Evolutionary conservation across 164 flowering plant genomes (phyloP).

Genomic region (Stephania cephalantha): DNA sequence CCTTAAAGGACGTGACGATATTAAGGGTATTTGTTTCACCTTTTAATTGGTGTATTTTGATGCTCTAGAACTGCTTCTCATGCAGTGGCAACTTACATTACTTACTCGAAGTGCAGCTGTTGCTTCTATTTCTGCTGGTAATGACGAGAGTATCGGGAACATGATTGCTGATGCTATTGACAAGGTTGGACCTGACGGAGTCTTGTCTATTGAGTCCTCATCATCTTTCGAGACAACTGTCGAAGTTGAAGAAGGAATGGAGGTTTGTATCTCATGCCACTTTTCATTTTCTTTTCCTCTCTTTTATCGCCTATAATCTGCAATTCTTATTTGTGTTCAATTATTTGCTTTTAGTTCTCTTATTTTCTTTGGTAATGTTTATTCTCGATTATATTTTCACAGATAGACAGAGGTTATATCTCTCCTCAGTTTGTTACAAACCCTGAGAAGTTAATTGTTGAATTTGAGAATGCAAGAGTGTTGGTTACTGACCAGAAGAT

Average conservation of each 20-base stretch:
- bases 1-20: slow-evolving; percentile 81
- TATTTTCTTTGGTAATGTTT: neutral
- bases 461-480: slow-evolving; percentile 91
- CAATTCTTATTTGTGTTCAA: neutral
- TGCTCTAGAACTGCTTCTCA: neutral
- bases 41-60: neutral
- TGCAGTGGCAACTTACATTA: neutral
- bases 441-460: slow-evolving; percentile 73
- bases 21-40: slow-evolving; percentile 57
- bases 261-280: slow-evolving; percentile 40
- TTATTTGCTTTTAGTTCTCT: neutral
- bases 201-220: slow-evolving; percentile 94
- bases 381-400: slow-evolving; percentile 12
- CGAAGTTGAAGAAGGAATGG: slow-evolving; percentile 98
- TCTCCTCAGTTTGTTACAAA: slow-evolving; percentile 99
- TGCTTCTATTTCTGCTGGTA: slow-evolving; percentile 95
- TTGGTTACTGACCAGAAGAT: slow-evolving; percentile 92
- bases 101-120: slow-evolving; percentile 45
- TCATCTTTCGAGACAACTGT: slow-evolving; percentile 98
- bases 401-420: slow-evolving; percentile 96
- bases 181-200: slow-evolving; percentile 99
- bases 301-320: no score
- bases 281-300: neutral
- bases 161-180: slow-evolving; percentile 99
- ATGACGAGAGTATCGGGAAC: slow-evolving; percentile 79